phyloP scores from a whole-genome alignment of 2,329 filamentous ascomycete species.

The Trichoderma sp. region DNA sequence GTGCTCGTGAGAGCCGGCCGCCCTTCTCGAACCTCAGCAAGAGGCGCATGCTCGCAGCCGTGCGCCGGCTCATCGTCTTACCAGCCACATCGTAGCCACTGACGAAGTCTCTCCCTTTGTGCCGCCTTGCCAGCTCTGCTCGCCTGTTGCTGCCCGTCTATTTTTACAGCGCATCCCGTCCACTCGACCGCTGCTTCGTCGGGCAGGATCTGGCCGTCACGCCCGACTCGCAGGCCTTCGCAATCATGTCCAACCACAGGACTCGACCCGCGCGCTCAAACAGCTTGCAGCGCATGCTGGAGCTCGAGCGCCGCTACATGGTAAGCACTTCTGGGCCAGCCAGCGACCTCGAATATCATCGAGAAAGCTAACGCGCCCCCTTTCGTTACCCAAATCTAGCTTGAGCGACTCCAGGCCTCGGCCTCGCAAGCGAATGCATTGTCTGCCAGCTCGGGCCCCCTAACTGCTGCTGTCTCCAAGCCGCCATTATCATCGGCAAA shows the following conservation, averaged over 20 bases:
- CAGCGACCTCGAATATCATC: neutral
- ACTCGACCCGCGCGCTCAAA: slow-evolving; percentile 42
- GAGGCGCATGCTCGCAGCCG: slow-evolving; percentile 20
- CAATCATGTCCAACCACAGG: slow-evolving; percentile 28
- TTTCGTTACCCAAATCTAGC: slow-evolving; percentile 26
- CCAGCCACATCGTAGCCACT: slow-evolving; percentile 27
- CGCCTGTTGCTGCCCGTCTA: slow-evolving; percentile 5
- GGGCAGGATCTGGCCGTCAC: slow-evolving; percentile 1
- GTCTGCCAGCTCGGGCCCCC: neutral
- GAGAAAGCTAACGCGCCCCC: slow-evolving; percentile 4
- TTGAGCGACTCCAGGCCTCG: slow-evolving; percentile 32
- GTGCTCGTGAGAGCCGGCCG: neutral
- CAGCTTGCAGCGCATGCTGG: slow-evolving; percentile 61
- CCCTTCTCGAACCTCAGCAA: neutral
- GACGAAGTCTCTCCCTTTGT: slow-evolving; percentile 18
- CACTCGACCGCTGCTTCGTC: neutral
- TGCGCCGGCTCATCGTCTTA: slow-evolving; percentile 19
- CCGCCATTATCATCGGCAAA: slow-evolving; percentile 8
- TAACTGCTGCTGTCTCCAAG: slow-evolving; percentile 10
- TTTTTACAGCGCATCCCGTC: slow-evolving; percentile 22
- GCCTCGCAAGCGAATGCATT: slow-evolving; percentile 15
- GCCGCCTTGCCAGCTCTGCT: neutral
- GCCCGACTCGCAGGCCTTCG: slow-evolving; percentile 11
- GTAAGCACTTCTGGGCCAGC: slow-evolving; percentile 43
- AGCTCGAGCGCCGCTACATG: slow-evolving; percentile 61